These are phyloP conservation scores for Erythrobasidium hasegawianum DNA, from an alignment of 1,284 basidiomycete genomes.

Conservation along the genomic window DNA sequence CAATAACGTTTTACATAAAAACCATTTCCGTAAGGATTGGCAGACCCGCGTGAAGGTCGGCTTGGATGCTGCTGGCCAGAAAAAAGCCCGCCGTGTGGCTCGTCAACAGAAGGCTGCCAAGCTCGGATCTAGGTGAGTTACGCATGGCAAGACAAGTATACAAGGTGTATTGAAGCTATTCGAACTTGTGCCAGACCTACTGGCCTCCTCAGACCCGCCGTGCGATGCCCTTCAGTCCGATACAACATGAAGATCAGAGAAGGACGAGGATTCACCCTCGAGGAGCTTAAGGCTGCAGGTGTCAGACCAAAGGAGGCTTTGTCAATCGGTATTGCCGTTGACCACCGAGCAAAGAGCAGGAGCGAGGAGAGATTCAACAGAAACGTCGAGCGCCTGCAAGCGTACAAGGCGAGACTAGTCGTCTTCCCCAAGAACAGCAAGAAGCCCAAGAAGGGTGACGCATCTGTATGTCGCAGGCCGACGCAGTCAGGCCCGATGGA, in stretches of 20 bases:
- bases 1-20: conserved; percentile 71
- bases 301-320: conserved; percentile 91
- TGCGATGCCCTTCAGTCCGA: conserved; percentile 91
- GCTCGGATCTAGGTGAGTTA: conserved; percentile 67
- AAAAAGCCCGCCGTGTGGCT: conserved; percentile 90
- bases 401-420: conserved; percentile 72
- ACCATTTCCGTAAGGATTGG: conserved; percentile 99
- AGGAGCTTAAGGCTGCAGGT: conserved; percentile 95
- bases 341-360: conserved; percentile 90
- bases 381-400: conserved; percentile 92
- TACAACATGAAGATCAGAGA: conserved; percentile 99
- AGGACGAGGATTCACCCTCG: conserved; percentile 92
- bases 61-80: conserved; percentile 99
- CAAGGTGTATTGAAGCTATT: not conserved
- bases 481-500: not conserved
- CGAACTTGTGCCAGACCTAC: conserved; percentile 59
- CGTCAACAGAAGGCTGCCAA: conserved; percentile 87
- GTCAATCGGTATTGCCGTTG: conserved; percentile 89
- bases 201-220: conserved; percentile 89
- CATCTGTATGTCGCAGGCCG: conserved; percentile 60
- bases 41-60: conserved; percentile 89
- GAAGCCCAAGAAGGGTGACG: conserved; percentile 94
- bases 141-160: not conserved
- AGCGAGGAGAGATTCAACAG: conserved; percentile 93
- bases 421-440: conserved; percentile 82